phyloP scores from a whole-genome alignment of 2,329 filamentous ascomycete species.

The Botrytis galanthina region DNA sequence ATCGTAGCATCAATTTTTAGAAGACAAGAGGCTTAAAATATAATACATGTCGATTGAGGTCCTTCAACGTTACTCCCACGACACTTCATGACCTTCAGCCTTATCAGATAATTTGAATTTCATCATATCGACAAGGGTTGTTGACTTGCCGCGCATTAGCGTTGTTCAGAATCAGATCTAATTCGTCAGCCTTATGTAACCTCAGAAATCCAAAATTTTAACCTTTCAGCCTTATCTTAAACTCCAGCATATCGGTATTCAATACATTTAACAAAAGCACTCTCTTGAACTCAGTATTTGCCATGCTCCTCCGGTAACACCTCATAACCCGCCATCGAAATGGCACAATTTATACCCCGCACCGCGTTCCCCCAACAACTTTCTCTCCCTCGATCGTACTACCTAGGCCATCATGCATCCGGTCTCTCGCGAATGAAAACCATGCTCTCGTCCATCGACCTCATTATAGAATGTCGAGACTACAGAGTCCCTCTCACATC shows the following conservation, averaged over 20 bases:
- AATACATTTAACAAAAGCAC: background rate
- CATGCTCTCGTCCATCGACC: slow-evolving; percentile 74
- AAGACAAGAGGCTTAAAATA: background rate
- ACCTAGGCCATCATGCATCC: slow-evolving; percentile 85
- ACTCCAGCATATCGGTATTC: slow-evolving; percentile 30
- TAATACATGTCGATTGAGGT: background rate
- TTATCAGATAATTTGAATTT: background rate
- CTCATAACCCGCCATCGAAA: slow-evolving; percentile 19
- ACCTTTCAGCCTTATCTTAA: slow-evolving; percentile 34
- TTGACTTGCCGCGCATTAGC: background rate
- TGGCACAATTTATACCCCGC: slow-evolving; percentile 66
- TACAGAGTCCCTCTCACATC: slow-evolving; percentile 86
- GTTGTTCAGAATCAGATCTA: background rate
- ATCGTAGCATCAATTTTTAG: rapidly evolving
- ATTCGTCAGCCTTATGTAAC: slow-evolving; percentile 6
- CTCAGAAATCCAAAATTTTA: slow-evolving; percentile 22
- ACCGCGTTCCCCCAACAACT: slow-evolving; percentile 66
- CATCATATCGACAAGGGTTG: background rate
- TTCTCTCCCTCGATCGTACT: slow-evolving; percentile 85
- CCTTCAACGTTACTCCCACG: background rate
- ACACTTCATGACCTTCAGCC: background rate
- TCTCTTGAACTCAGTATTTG: background rate
- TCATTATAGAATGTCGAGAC: slow-evolving; percentile 93
- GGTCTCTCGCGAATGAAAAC: slow-evolving; percentile 81
- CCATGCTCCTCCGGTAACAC: slow-evolving; percentile 25